Base-by-base conservation (phyloP, 2,329 filamentous ascomycete species). In the Pestalotiopsis sp. region DNA sequence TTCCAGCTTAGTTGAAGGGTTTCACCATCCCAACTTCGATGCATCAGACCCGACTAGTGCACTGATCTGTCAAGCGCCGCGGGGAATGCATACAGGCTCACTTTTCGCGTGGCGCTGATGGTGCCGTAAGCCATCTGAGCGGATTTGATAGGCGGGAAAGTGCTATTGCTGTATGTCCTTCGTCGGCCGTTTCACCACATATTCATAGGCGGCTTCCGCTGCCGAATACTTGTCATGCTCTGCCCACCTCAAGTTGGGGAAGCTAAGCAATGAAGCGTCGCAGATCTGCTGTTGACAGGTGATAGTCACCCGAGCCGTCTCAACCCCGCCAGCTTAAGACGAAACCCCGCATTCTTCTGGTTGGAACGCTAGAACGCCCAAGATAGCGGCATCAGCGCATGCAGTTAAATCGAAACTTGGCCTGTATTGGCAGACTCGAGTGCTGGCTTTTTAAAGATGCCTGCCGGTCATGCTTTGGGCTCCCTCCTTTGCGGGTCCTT, bases 381-480 rank as follows among this genome's bases (percentile, higher is more conserved):
- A 39, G 35, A 64, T 22, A 52, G 61, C 61, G 61, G 61, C 38
- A 64, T 64, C 38, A 64, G 61, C 61, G 61, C 61, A 48, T 64
- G 39, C 20, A 39, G n/a, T 48, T 22, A 48, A 40, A 35, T 38
- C 30, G 59, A 38, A 62, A 40, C 26, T 20, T 24, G 56, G 26
- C 22, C 22, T 26, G 44, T 20, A 52, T 20, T 52, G 44, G 44
- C 20, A n/a, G 17, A 52, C 44, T 52, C 17, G 17, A 20, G 20
- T 52, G 44, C 44, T 52, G 14, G 44, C 44, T 35, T 35, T 9
- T 35, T 9, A 52, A 17, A 13, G 13, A 44, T 14, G 40, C 17
- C 40, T 13, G 40, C 17, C 40, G 40, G 44, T 52, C 44, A 52
- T 52, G 44, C 44, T 52, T 52, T 52, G 44, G 44, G 44, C 17